Evolutionary conservation across 75 land plant genomes (phyloP).

Genomic region (Sequoia sempervirens): DNA sequence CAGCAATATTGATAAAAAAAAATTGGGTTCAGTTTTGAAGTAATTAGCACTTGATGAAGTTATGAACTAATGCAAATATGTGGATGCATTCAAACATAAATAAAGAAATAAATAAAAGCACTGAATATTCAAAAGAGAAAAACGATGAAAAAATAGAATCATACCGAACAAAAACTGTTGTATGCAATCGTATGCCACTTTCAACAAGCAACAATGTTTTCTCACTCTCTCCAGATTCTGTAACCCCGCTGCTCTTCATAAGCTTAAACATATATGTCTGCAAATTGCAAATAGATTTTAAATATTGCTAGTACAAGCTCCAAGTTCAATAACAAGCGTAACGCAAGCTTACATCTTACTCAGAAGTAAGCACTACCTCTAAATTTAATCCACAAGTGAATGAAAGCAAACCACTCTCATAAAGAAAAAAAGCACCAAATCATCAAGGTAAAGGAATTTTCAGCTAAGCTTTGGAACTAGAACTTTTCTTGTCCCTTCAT

Average conservation of each 20-base stretch:
- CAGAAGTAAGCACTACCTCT: background rate
- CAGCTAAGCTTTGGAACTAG: too few relatives aligned
- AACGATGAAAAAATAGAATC: background rate
- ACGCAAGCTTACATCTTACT: background rate
- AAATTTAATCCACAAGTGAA: background rate
- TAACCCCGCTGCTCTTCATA: conserved; percentile 91
- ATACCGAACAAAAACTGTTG: conserved; percentile 82
- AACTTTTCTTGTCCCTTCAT: too few relatives aligned
- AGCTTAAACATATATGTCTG: conserved; percentile 96
- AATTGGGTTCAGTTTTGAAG: background rate
- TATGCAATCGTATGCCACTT: conserved; percentile 91
- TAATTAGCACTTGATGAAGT: background rate
- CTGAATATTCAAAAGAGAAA: background rate
- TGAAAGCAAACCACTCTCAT: background rate
- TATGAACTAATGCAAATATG: background rate
- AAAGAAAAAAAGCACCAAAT: too few relatives aligned
- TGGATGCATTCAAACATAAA: background rate
- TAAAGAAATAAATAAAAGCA: conserved; percentile 5
- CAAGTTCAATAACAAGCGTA: background rate
- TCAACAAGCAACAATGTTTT: conserved; percentile 84
- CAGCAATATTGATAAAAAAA: background rate
- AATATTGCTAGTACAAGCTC: background rate
- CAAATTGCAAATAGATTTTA: background rate
- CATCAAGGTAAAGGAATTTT: too few relatives aligned
- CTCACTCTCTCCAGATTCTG: conserved; percentile 97